Evolutionary conservation across 2,329 filamentous ascomycete species (phyloP).

Genomic region (Sarocladium kiliense): DNA sequence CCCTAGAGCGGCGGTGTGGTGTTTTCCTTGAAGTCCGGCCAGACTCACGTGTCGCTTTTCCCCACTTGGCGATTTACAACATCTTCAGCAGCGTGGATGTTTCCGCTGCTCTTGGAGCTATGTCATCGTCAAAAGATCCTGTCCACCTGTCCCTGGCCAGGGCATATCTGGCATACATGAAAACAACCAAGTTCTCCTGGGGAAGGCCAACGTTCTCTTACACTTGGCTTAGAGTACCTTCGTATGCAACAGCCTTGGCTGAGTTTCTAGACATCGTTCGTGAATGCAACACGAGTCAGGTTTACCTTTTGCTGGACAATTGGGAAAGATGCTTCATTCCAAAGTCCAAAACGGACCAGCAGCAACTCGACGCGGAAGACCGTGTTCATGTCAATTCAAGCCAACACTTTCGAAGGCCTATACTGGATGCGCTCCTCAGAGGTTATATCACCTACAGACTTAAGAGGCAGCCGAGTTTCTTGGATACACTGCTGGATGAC

Average conservation of each 20-base stretch:
- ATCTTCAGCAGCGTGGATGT: neutral
- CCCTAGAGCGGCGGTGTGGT: neutral
- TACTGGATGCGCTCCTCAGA: neutral
- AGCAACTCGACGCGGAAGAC: neutral
- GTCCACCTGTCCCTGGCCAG: neutral
- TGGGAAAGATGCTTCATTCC: neutral
- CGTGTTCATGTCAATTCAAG: neutral
- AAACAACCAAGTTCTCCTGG: conserved; percentile 1
- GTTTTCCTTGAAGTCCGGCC: neutral
- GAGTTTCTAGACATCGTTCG: conserved; percentile 4
- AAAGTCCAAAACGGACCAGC: neutral
- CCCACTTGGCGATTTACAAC: neutral
- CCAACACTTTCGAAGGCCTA: neutral
- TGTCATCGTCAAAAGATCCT: neutral
- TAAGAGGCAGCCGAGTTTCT: neutral
- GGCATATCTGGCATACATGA: conserved; percentile 5
- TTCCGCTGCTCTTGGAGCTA: neutral
- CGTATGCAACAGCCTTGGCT: neutral
- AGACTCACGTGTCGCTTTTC: neutral
- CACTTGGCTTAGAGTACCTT: neutral
- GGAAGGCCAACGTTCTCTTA: conserved; percentile 1
- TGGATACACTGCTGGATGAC: neutral
- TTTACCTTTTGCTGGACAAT: neutral
- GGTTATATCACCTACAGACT: neutral
- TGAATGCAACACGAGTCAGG: neutral